Evolutionary conservation across 306 rosid species (phyloP), one percentile per base, ranked within the genome.

Genomic region (Quercus cerris): DNA sequence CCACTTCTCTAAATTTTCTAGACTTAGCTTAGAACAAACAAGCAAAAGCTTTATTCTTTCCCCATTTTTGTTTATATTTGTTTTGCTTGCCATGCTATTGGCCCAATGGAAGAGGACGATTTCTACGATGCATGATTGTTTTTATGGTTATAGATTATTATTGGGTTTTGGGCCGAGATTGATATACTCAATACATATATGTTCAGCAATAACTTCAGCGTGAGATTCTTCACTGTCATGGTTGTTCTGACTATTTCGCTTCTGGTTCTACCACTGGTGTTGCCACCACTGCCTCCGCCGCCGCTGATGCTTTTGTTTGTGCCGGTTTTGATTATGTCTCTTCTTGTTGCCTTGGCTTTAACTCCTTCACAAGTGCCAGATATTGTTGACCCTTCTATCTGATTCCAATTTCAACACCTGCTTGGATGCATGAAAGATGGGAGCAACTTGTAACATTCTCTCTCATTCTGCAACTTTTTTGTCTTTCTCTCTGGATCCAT

Each of bases 271-370:
- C 90, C 90, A 12, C 67, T 84, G 25, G 41, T 82, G 33, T 15
- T 87, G 69, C 90, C 90, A 2, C 86, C 90, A 5, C 61, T 84
- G 23, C 88, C 83, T 4, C 86, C 86, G 11, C 90, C 90, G 1
- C 88, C 90, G 4, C 72, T 80, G 79, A 28, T 84, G 23, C 41
- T 84, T 3, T 74, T 87, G 86, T 7, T 80, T 1, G 14, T 84
- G 2, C 90, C 90, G 59, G 49, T 77, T 19, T 14, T 82, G 35
- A 77, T 87, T 22, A 77, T 84, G 56, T 76, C 73, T 62, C 64
- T 84, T 56, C 81, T 87, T 49, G 7, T 84, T n/a, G 20, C 41
- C 7, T 25, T 82, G 74, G 88, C 80, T 5, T 19, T 87, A 3
- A 69, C 67, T 76, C 62, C 75, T 52, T 51, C 82, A 6, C 71